Base-by-base conservation (phyloP, 495 filamentous ascomycete genomes). In the Podospora fimiseda region DNA sequence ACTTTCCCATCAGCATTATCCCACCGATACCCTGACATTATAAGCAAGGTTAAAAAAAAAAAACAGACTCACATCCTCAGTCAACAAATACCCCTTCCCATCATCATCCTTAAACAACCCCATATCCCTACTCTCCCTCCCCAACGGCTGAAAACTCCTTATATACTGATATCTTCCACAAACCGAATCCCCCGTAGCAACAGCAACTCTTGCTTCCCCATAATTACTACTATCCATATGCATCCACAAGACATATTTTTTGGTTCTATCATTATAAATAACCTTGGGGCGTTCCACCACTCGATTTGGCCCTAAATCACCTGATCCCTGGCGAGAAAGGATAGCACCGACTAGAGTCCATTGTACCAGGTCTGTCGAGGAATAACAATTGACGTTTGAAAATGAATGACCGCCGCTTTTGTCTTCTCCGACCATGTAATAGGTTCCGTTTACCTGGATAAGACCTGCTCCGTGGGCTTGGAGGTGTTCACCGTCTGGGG, bases 241-340 rank as follows among this genome's bases (percentile, higher is more conserved):
- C 77, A 87, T 76, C 74, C 80, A 87, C 20, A 79, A 57, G 27
- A 81, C 76, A 53, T 78, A 84, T 48, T 80, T 73, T 6, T 52
- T 44, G 0, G 80, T 82, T 21, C 63, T 63, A 24, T 74, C 72
- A 40, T 85, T 84, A 56, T 76, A 80, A 0, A 83, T 74, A 2
- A 86, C 76, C 68, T 86, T 86, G 6, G 84, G 84, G 27, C 84
- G 62, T 61, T 88, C 84, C 0, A 87, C 73, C 0, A 87, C 70
- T 9, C 84, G 73, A 59, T 73, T 75, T 2, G 81, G 79, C 0
- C 82, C 83, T 2, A 86, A 69, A 51, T 87, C 82, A 3, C 80
- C 82, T 1, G 69, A 71, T 0, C 51, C 43, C 1, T 73, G 70
- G 0, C 70, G 70, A 1, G 76, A 73, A 9, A 88, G 67, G 2